Evolutionary conservation across 805 yeast genomes (phyloP), one percentile per base, ranked within the genome.

Genomic region (Metschnikowia matae): DNA sequence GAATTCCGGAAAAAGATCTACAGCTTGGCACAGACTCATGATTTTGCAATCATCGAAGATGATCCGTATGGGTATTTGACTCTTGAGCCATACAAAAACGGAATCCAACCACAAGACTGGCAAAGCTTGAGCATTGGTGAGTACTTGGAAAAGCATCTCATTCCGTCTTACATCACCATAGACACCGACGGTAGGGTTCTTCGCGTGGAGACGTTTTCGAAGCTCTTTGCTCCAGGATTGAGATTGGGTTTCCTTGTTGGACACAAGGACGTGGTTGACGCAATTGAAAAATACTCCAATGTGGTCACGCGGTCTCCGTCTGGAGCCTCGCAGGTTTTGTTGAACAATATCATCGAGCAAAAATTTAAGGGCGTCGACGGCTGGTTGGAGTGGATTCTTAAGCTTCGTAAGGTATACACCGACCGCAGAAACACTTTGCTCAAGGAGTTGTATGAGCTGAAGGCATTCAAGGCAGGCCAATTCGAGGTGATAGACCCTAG

Each of bases 371-470:
- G 60, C n/a, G 52, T 56, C 3, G 57, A 52, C 42, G 79, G 81
- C 2, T 78, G 79, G 78, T 54, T 77, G 15, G 51, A 63, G 41
- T 78, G 81, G 82, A 68, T 76, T 35, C 69, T 73, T 60, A 72
- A 76, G 56, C 70, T 80, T 48, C 75, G 82, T 41, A 65, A 64
- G 6, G 67, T 73, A 5, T 80, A 79, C 54, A 62, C 74, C 3
- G 72, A 67, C 46, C 67, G 83, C 53, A 67, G 77, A 58, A 67
- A 78, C 49, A 62, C 69, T 4, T 49, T 62, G 42, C 53, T 63
- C 38, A 48, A 51, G 35, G 41, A 48, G 14, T 42, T 63, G 34
- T 49, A 48, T 40, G 50, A 57, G 39, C 62, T 63, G 46, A 40
- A 58, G 18, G 66, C 65, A 1, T 53, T 45, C 48, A 48, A 56